Evolutionary conservation across 1,284 basidiomycete genomes (phyloP).

Genomic region (Puccinia polysora): DNA sequence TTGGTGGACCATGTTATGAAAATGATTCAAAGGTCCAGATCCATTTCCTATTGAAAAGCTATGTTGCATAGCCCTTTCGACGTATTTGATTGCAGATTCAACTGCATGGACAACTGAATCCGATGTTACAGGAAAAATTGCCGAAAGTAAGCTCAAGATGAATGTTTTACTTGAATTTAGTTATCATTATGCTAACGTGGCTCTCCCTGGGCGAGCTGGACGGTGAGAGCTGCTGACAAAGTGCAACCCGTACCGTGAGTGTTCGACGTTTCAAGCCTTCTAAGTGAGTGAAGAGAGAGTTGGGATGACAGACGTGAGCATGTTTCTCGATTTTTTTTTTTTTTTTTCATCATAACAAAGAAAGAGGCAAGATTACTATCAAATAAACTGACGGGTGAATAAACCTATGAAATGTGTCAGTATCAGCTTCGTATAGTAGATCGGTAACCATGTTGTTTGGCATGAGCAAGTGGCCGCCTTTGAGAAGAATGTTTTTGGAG

Average conservation of each 20-base stretch:
- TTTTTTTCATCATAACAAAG: neutral
- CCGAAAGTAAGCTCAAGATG: neutral
- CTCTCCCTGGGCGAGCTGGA: slow-evolving; percentile 61
- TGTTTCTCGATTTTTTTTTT: neutral
- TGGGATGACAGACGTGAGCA: neutral
- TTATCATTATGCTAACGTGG: slow-evolving; percentile 55
- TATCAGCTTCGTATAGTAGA: slow-evolving; percentile 54
- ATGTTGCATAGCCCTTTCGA: slow-evolving; percentile 69
- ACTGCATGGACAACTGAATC: slow-evolving; percentile 62
- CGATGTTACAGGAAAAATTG: neutral
- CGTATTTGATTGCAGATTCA: slow-evolving; percentile 64
- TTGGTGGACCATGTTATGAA: slow-evolving; percentile 63
- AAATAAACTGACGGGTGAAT: slow-evolving; percentile 38
- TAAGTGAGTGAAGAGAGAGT: slow-evolving; percentile 33
- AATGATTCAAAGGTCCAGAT: slow-evolving; percentile 80
- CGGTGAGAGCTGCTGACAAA: slow-evolving; percentile 74
- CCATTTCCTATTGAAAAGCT: slow-evolving; percentile 70
- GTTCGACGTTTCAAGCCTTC: slow-evolving; percentile 59
- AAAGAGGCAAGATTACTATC: too few relatives aligned
- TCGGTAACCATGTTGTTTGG: slow-evolving; percentile 54
- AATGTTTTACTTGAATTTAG: neutral
- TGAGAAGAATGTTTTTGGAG: slow-evolving; percentile 67
- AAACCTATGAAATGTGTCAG: slow-evolving; percentile 55
- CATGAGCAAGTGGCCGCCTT: slow-evolving; percentile 74
- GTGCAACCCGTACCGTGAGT: slow-evolving; percentile 96